Conservation (phyloP, 345 rosid species). For the Syzygium jambos region DNA sequence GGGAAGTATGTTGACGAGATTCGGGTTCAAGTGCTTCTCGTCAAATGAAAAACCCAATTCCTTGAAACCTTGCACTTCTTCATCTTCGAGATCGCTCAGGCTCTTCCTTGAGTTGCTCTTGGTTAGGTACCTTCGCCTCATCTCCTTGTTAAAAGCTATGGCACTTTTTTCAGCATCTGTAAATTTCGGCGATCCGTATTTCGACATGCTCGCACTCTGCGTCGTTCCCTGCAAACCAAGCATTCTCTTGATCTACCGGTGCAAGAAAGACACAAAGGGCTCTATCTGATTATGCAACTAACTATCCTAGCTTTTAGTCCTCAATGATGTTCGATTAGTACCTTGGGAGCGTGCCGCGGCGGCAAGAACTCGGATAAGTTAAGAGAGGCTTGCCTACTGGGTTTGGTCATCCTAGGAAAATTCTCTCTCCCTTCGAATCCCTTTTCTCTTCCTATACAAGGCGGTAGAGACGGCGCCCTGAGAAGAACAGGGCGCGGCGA, state of each 20-base stretch:
- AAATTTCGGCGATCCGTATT: background rate
- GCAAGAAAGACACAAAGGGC: background rate
- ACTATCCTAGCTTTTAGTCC: background rate
- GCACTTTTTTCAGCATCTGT: background rate
- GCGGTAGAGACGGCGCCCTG: constrained; percentile 9
- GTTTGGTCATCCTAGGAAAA: background rate
- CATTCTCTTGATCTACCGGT: no score
- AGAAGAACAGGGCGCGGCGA: background rate
- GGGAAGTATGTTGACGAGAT: background rate
- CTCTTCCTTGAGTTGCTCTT: constrained; percentile 8
- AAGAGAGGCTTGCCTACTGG: constrained; percentile 12
- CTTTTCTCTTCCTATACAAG: constrained; percentile 1
- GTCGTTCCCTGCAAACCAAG: background rate
- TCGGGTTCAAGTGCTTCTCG: background rate
- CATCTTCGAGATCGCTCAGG: background rate
- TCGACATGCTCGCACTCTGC: background rate
- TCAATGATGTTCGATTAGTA: background rate
- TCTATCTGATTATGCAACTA: background rate
- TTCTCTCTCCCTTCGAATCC: background rate
- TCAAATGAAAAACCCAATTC: constrained; percentile 1
- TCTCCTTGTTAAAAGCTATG: background rate
- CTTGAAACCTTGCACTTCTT: background rate
- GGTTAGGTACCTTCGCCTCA: constrained; percentile 6
- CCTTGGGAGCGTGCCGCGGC: constrained; percentile 2
- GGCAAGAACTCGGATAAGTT: constrained; percentile 2